These are phyloP conservation scores for Vachellia pachyceras DNA, from an alignment of 306 rosid genomes.

Conservation along the genomic window DNA sequence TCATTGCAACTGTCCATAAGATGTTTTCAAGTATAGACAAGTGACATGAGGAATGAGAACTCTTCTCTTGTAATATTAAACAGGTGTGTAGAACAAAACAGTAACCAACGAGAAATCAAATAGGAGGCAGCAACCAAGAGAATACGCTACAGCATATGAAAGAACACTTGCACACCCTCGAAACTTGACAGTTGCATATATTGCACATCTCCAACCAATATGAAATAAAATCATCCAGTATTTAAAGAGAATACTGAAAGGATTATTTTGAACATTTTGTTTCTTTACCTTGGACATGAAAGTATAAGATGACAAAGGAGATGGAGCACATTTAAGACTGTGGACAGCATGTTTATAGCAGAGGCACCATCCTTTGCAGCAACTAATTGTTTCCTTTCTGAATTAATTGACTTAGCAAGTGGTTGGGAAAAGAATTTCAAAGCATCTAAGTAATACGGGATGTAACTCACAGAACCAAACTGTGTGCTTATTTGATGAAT, in stretches of 20 bases:
- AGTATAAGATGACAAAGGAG: slow-evolving; percentile 64
- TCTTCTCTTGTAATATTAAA: not conserved
- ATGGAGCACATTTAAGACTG: slow-evolving; percentile 61
- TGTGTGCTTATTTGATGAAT: slow-evolving; percentile 33
- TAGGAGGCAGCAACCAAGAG: slow-evolving; percentile 7
- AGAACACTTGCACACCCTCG: not conserved
- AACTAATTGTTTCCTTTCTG: slow-evolving; percentile 67
- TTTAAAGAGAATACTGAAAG: not conserved
- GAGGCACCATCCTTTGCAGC: slow-evolving; percentile 53
- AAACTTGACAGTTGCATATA: not conserved
- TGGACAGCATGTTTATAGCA: slow-evolving; percentile 46
- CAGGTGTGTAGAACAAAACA: not conserved
- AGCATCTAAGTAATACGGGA: slow-evolving; percentile 56
- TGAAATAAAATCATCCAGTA: not conserved
- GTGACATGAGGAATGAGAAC: slow-evolving; percentile 12
- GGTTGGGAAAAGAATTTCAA: slow-evolving; percentile 71
- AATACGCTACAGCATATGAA: slow-evolving; percentile 11
- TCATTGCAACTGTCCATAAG: not conserved
- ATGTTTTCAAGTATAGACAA: slow-evolving; percentile 17
- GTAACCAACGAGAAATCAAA: slow-evolving; percentile 10
- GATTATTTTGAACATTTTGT: not conserved
- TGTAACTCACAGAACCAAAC: slow-evolving; percentile 41
- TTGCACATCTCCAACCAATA: not conserved
- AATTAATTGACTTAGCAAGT: slow-evolving; percentile 70
- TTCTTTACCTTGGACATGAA: slow-evolving; percentile 63